Conservation (phyloP, 805 yeast species). For the Pachysolen tannophilus region DNA sequence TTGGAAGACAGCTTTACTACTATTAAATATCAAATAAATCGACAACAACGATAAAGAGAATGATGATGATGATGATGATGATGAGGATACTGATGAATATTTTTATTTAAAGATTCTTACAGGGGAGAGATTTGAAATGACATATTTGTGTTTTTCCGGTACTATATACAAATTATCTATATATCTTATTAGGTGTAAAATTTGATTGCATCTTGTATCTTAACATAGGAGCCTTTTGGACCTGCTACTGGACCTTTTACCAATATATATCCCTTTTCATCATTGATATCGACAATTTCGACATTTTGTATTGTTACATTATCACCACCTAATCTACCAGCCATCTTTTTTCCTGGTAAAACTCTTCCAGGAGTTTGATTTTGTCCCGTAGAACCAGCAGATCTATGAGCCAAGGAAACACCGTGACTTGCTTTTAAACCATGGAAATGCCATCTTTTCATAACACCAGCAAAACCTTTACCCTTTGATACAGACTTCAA, state of each 20-base stretch:
- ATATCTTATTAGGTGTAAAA: constrained; percentile 11
- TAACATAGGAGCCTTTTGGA: constrained; percentile 67
- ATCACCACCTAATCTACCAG: constrained; percentile 90
- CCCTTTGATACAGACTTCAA: constrained; percentile 77
- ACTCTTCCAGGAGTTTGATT: constrained; percentile 95
- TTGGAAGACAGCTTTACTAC: too few species aligned
- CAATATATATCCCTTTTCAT: constrained; percentile 70
- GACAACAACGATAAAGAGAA: too few species aligned
- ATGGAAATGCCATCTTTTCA: constrained; percentile 86
- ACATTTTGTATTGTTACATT: constrained; percentile 69
- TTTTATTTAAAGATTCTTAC: too few species aligned
- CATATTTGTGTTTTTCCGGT: too few species aligned
- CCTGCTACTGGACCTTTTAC: constrained; percentile 93
- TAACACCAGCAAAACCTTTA: constrained; percentile 96
- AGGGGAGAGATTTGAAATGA: too few species aligned
- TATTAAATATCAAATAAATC: too few species aligned
- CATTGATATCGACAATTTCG: constrained; percentile 71
- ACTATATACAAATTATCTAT: too few species aligned
- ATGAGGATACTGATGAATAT: too few species aligned
- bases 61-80: too few species aligned
- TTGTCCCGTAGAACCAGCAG: constrained; percentile 96
- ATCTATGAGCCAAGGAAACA: constrained; percentile 87
- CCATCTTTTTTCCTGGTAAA: constrained; percentile 95
- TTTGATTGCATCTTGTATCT: constrained; percentile 72
- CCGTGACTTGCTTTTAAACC: constrained; percentile 96